phyloP scores from a whole-genome alignment of 1,284 basidiomycete species.

The Entoloma clypeatum region DNA sequence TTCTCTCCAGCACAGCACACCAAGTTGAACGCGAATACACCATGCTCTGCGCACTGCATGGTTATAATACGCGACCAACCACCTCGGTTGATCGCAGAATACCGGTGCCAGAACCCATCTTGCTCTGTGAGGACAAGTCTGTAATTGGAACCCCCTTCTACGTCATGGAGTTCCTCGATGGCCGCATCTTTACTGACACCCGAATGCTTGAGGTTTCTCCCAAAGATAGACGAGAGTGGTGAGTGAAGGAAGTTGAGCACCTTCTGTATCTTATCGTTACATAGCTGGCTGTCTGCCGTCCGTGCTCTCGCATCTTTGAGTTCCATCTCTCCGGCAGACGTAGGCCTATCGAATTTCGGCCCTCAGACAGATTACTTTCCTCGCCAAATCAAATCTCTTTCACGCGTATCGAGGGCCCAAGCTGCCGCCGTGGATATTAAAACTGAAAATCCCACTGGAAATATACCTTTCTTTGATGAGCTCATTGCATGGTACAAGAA shows the following conservation, averaged over 20 bases:
- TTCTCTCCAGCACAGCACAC: constrained; percentile 88
- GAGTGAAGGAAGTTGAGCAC: constrained; percentile 21
- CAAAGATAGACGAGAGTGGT: constrained; percentile 71
- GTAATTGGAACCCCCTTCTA: constrained; percentile 92
- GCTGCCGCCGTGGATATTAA: constrained; percentile 64
- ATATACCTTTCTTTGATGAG: constrained; percentile 70
- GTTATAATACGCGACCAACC: constrained; percentile 59
- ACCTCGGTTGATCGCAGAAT: constrained; percentile 54
- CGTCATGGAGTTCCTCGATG: constrained; percentile 92
- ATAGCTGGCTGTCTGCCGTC: constrained; percentile 76
- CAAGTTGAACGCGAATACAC: constrained; percentile 91
- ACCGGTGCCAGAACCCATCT: constrained; percentile 84
- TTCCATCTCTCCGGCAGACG: constrained; percentile 60
- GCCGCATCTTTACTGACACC: constrained; percentile 88
- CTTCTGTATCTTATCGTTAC: constrained; percentile 3
- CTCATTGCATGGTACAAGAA: constrained; percentile 75
- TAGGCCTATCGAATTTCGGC: constrained; percentile 80
- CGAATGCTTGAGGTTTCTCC: constrained; percentile 67
- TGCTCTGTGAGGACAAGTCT: constrained; percentile 73
- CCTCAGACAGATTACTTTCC: constrained; percentile 83
- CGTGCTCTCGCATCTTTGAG: constrained; percentile 73
- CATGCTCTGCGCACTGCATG: constrained; percentile 73
- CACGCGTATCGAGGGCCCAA: constrained; percentile 72
- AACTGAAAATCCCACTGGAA: constrained; percentile 53
- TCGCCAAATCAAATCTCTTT: constrained; percentile 85